These are phyloP conservation scores for Fragaria vesca DNA, from an alignment of 306 rosid genomes.

Conservation along the genomic window DNA sequence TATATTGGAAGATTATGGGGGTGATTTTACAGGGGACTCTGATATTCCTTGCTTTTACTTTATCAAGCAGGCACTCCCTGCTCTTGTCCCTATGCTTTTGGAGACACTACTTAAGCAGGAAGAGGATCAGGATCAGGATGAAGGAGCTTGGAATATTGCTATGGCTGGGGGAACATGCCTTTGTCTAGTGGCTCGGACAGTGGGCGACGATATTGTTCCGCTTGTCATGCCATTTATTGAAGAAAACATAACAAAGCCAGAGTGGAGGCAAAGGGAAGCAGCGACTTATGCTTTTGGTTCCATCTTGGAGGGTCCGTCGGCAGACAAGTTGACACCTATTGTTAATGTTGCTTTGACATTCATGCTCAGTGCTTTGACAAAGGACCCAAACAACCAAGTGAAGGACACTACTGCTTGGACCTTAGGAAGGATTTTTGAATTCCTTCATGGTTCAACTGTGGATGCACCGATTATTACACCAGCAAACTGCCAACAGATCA, in stretches of 20 bases:
- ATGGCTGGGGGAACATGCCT: constrained; percentile 98
- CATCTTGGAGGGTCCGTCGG: constrained; percentile 88
- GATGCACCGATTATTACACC: constrained; percentile 76
- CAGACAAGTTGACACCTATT: constrained; percentile 63
- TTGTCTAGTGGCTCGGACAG: constrained; percentile 86
- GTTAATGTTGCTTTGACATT: constrained; percentile 70
- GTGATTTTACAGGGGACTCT: constrained; percentile 65
- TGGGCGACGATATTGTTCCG: constrained; percentile 80
- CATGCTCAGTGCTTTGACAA: constrained; percentile 74
- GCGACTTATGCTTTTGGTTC: constrained; percentile 96
- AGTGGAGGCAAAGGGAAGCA: constrained; percentile 95
- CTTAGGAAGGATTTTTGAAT: constrained; percentile 87
- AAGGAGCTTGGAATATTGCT: constrained; percentile 96
- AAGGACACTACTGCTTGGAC: constrained; percentile 98
- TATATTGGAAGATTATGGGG: constrained; percentile 69
- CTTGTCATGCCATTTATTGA: constrained; percentile 86
- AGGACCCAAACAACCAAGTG: constrained; percentile 82
- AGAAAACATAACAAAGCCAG: constrained; percentile 81
- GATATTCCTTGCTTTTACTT: constrained; percentile 79
- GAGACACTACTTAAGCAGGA: constrained; percentile 93
- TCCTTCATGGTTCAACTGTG: constrained; percentile 69
- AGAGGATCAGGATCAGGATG: constrained; percentile 95
- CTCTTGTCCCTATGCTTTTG: constrained; percentile 72
- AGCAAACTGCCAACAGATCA: constrained; percentile 73
- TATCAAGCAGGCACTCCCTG: constrained; percentile 90